Percentiles rank a stretch among this genome's conserved stretches.
Evolutionary conservation across 805 yeast species (phyloP).

Genomic region (Candida maltosa): DNA sequence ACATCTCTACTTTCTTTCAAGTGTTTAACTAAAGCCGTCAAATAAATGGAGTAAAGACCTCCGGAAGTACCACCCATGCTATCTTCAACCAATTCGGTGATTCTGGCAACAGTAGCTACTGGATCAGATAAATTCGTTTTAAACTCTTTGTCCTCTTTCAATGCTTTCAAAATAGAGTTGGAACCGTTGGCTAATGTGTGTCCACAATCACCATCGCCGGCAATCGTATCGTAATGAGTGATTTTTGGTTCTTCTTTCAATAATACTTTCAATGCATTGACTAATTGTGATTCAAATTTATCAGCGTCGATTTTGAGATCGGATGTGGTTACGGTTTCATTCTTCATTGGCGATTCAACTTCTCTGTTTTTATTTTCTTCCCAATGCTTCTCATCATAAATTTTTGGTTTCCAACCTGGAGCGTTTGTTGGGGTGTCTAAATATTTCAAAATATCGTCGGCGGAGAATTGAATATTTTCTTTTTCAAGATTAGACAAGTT

Average conservation of each 20-base stretch:
- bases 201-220: conserved; percentile 98
- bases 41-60: conserved; percentile 81
- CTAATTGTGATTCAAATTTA: conserved; percentile 51
- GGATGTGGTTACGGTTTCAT: conserved; percentile 22
- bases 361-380: conserved; percentile 14
- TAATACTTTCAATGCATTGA: conserved; percentile 35
- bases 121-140: conserved; percentile 38
- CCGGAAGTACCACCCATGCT: conserved; percentile 99
- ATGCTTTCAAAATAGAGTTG: conserved; percentile 57
- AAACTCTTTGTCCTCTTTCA: conserved; percentile 36
- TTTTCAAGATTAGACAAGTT: conserved; percentile 54
- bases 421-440: conserved; percentile 75
- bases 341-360: conserved; percentile 27
- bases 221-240: conserved; percentile 80
- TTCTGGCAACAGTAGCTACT: conserved; percentile 57
- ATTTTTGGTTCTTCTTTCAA: conserved; percentile 65
- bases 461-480: conserved; percentile 24
- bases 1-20: conserved; percentile 38
- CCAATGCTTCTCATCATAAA: conserved; percentile 29
- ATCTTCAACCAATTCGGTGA: conserved; percentile 81
- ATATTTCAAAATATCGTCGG: conserved; percentile 39
- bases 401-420: conserved; percentile 72
- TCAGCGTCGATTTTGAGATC: conserved; percentile 25
- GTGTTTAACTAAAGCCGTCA: conserved; percentile 67
- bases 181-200: conserved; percentile 86